Evolutionary conservation across 2,329 filamentous ascomycete species (phyloP), one percentile per base, ranked within the genome.

Genomic region (Mycogone perniciosa): DNA sequence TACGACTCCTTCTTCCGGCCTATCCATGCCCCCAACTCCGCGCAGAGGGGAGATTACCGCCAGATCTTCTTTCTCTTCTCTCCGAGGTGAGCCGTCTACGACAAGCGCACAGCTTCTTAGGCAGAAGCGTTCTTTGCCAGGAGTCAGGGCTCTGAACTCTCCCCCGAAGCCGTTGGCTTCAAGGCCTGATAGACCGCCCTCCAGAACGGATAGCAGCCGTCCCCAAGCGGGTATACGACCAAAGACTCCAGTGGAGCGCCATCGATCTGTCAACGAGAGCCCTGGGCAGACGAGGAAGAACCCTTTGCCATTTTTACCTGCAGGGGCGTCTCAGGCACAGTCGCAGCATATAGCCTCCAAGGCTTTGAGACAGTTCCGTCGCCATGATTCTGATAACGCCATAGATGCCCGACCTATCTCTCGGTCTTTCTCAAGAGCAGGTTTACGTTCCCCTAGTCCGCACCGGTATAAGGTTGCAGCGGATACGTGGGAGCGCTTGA

Each of bases 311-410:
- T 96, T 96, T 63, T 69, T 95, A 42, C 88, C 90, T 31, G 85
- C 88, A 39, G 89, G 89, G 31, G 78, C 78, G 31, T 85, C 87
- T 9, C 80, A 81, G 55, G 78, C 81, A 26, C 86, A 89, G 64
- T 89, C 88, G 8, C 87, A 96, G 57, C 87, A 96, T 70, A 76
- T 86, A 56, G 80, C 80, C 44, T 76, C 87, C 39, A 95, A 90
- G 69, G 76, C 71, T 43, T 76, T 83, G 30, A 84, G 88, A 33
- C 75, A 81, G 35, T 84, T 91, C 63, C 82, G 89, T 42, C 87
- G 92, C 41, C 84, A 89, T 61, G 89, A 95, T 60, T 95, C 89
- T 7, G 89, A 95, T 48, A 80, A 81, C 54, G 77, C 75, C 29
- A 71, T 77, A 30, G 81, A 85, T 34, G 65, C 77, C 41, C 75